These are phyloP conservation scores for Cladosporium sp. DNA, from an alignment of 2,329 filamentous ascomycete species.

Conservation along the genomic window DNA sequence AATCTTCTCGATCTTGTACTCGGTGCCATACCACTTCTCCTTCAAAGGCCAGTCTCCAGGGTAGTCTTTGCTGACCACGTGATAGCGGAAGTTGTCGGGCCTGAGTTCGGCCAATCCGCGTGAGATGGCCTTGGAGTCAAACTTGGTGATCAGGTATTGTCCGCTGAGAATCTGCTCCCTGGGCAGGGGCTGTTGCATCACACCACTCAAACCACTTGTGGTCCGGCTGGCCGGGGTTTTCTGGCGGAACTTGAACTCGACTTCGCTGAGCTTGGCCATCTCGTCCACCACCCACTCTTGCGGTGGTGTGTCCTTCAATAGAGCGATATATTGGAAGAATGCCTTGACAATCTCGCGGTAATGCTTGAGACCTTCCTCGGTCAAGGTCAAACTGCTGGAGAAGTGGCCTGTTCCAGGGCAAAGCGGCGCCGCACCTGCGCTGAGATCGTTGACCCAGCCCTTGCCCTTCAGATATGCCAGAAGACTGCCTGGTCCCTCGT, in stretches of 20 bases:
- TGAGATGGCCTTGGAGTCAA: slow-evolving; percentile 75
- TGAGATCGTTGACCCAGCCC: slow-evolving; percentile 84
- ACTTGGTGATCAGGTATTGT: slow-evolving; percentile 73
- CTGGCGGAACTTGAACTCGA: slow-evolving; percentile 93
- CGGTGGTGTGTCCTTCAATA: slow-evolving; percentile 77
- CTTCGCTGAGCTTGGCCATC: slow-evolving; percentile 84
- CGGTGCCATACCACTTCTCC: slow-evolving; percentile 97
- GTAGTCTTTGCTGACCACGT: slow-evolving; percentile 77
- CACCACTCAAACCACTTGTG: slow-evolving; percentile 77
- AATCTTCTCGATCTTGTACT: slow-evolving; percentile 83
- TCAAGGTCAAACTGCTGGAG: slow-evolving; percentile 75
- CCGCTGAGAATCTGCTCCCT: slow-evolving; percentile 87
- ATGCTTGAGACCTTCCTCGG: slow-evolving; percentile 79
- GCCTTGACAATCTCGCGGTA: slow-evolving; percentile 81
- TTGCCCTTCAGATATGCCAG: slow-evolving; percentile 87
- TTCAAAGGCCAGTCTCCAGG: slow-evolving; percentile 83
- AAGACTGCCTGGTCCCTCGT: slow-evolving; percentile 90
- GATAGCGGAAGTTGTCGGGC: slow-evolving; percentile 87
- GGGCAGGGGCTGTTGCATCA: slow-evolving; percentile 90
- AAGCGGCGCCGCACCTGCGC: slow-evolving; percentile 72
- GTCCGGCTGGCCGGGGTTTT: slow-evolving; percentile 89
- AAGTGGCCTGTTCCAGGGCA: slow-evolving; percentile 83
- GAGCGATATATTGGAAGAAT: slow-evolving; percentile 87
- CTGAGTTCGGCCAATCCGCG: slow-evolving; percentile 72
- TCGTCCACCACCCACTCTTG: slow-evolving; percentile 95